A percentile compares a stretch with the other conserved stretches of the same genome.
phyloP scores from a whole-genome alignment of 1,284 basidiomycete genomes.

The Psilocybe mexicana region DNA sequence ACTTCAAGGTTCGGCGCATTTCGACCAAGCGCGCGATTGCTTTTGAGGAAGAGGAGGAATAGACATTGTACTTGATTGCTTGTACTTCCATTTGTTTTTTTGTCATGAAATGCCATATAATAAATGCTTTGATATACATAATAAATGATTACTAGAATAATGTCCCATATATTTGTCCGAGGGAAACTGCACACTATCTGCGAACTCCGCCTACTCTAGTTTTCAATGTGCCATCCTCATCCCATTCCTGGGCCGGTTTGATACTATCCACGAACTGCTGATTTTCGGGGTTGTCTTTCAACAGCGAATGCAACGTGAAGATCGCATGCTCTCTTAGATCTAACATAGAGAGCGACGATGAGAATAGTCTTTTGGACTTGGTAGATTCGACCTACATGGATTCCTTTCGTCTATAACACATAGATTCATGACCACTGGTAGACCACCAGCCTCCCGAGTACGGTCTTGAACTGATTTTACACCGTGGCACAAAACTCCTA shows the following conservation, averaged over 20 bases:
- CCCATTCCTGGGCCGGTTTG: slow-evolving; percentile 60
- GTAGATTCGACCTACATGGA: slow-evolving; percentile 61
- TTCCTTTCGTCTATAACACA: slow-evolving; percentile 90
- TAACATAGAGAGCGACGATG: slow-evolving; percentile 31
- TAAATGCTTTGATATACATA: slow-evolving; percentile 8
- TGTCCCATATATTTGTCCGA: slow-evolving; percentile 1
- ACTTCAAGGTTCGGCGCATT: slow-evolving; percentile 58
- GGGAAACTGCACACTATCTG: slow-evolving; percentile 13
- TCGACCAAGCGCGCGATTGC: slow-evolving; percentile 59
- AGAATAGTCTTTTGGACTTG: neutral
- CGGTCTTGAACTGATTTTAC: slow-evolving; percentile 70
- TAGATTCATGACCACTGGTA: slow-evolving; percentile 80
- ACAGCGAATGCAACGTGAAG: slow-evolving; percentile 77
- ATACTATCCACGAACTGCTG: slow-evolving; percentile 77
- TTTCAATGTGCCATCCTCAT: slow-evolving; percentile 56
- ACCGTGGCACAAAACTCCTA: slow-evolving; percentile 73
- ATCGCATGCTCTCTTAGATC: slow-evolving; percentile 90
- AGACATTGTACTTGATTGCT: slow-evolving; percentile 4
- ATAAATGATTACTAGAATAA: slow-evolving; percentile 7
- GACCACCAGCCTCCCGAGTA: slow-evolving; percentile 68
- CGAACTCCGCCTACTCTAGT: slow-evolving; percentile 28
- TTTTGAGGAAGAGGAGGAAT: slow-evolving; percentile 60
- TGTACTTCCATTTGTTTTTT: slow-evolving; percentile 7
- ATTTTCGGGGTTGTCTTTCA: slow-evolving; percentile 75
- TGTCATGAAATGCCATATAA: neutral